These are phyloP conservation scores for Ottelia alismoides DNA, from an alignment of 106 monocot species.

Conservation along the genomic window DNA sequence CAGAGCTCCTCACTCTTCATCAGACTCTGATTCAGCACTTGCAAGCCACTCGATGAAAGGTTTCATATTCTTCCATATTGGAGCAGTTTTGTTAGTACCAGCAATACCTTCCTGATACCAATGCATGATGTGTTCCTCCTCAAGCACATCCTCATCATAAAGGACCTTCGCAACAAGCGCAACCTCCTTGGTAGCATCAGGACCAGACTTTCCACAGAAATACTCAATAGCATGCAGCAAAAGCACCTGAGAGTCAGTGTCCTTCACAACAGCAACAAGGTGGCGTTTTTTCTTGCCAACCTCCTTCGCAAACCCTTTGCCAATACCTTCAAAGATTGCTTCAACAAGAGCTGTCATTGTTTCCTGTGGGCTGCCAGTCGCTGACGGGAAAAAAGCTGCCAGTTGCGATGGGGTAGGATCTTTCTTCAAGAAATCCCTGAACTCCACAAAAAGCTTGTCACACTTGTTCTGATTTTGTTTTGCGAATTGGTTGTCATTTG, in stretches of 20 bases:
- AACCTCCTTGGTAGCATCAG: conserved; percentile 64
- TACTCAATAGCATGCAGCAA: conserved; percentile 45
- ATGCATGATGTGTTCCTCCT: conserved; percentile 54
- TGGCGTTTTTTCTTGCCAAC: conserved; percentile 48
- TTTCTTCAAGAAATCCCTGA: conserved; percentile 27
- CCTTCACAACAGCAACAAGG: conserved; percentile 28
- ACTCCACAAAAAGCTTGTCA: conserved; percentile 17
- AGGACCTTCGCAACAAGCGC: conserved; percentile 48
- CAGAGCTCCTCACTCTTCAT: conserved; percentile 28
- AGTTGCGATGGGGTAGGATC: conserved; percentile 29
- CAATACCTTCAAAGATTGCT: conserved; percentile 44
- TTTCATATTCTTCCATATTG: conserved; percentile 57
- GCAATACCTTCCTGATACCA: conserved; percentile 54
- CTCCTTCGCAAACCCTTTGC: conserved; percentile 75
- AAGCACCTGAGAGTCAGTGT: conserved; percentile 40
- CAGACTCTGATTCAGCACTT: conserved; percentile 39
- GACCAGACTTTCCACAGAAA: conserved; percentile 33
- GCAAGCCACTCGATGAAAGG: conserved; percentile 91
- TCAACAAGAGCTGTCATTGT: conserved; percentile 44
- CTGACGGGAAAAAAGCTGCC: conserved; percentile 8
- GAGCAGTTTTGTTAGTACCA: conserved; percentile 16
- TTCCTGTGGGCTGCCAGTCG: conserved; percentile 27
- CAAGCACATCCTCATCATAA: conserved; percentile 65
- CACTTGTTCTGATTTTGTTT: neutral
- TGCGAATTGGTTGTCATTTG: neutral